phyloP scores from a whole-genome alignment of 768 basidiomycete genomes.

The Tylopilus sp. region DNA sequence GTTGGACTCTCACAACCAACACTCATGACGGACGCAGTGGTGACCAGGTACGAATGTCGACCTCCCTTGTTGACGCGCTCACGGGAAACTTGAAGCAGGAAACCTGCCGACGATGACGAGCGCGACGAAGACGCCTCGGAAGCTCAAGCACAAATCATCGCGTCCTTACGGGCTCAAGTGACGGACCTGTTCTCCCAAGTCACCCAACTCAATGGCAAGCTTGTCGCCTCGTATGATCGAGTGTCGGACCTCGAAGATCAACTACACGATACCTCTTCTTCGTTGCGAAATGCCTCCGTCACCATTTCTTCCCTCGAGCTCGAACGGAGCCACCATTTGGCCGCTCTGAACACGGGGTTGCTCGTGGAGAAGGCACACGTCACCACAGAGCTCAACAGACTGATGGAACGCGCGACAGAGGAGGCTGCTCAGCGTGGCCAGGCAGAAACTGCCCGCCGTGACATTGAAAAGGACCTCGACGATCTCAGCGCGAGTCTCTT shows the following conservation, averaged over 20 bases:
- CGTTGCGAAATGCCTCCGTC: constrained; percentile 56
- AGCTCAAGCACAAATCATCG: constrained; percentile 82
- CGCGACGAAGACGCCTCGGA: constrained; percentile 40
- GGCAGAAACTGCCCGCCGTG: constrained; percentile 76
- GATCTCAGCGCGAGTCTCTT: constrained; percentile 91
- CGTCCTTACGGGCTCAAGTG: constrained; percentile 74
- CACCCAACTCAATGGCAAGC: constrained; percentile 85
- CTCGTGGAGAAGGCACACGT: constrained; percentile 91
- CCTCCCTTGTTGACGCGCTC: constrained; percentile 1
- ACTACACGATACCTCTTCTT: constrained; percentile 62
- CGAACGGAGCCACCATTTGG: constrained; percentile 83
- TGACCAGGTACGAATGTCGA: constrained; percentile 13
- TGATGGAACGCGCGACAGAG: constrained; percentile 95
- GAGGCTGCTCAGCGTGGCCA: constrained; percentile 89
- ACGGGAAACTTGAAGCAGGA: constrained; percentile 2
- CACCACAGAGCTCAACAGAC: constrained; percentile 82
- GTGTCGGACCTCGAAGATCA: constrained; percentile 92
- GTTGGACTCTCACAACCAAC: constrained; percentile 1
- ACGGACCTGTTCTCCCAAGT: constrained; percentile 89
- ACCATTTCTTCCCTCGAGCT: constrained; percentile 78
- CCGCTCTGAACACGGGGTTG: constrained; percentile 86
- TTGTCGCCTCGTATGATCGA: constrained; percentile 88
- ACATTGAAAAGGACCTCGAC: constrained; percentile 93
- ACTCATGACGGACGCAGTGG: constrained; percentile 11
- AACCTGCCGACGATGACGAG: constrained; percentile 12